These are phyloP conservation scores for Sporothrix luriei DNA, from an alignment of 2,329 filamentous ascomycete species.

Conservation along the genomic window DNA sequence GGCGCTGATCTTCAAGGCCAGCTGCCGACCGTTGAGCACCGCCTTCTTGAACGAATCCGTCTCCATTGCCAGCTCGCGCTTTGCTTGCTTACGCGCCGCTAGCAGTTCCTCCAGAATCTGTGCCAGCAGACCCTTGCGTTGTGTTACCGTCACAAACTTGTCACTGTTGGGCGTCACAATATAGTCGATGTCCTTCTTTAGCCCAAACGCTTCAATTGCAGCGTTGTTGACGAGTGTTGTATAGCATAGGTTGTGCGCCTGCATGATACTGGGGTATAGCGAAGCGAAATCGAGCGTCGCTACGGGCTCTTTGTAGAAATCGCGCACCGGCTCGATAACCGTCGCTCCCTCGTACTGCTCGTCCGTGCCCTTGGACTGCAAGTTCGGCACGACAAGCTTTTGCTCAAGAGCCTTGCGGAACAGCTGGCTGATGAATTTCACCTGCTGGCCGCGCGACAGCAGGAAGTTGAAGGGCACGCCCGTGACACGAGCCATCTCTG, in stretches of 20 bases:
- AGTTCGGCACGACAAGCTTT: slow-evolving; percentile 89
- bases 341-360: slow-evolving; percentile 98
- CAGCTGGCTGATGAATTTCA: slow-evolving; percentile 96
- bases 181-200: slow-evolving; percentile 91
- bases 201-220: slow-evolving; percentile 71
- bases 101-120: slow-evolving; percentile 96
- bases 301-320: slow-evolving; percentile 92
- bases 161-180: slow-evolving; percentile 95
- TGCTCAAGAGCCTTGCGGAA: slow-evolving; percentile 95
- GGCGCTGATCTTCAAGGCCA: slow-evolving; percentile 93
- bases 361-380: slow-evolving; percentile 68
- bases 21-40: slow-evolving; percentile 92
- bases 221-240: slow-evolving; percentile 85
- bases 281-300: slow-evolving; percentile 98
- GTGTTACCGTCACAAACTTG: slow-evolving; percentile 83
- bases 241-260: slow-evolving; percentile 97
- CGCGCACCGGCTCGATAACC: slow-evolving; percentile 91
- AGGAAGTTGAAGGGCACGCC: slow-evolving; percentile 97
- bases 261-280: slow-evolving; percentile 97
- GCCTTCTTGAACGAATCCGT: slow-evolving; percentile 98
- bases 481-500: slow-evolving; percentile 99
- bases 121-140: slow-evolving; percentile 86
- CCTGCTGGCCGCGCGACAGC: slow-evolving; percentile 87
- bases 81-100: slow-evolving; percentile 89
- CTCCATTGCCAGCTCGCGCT: slow-evolving; percentile 83